Percentiles rank a stretch among this genome's conserved stretches.
Conservation (phyloP, 2,329 filamentous ascomycete genomes). For the Fusarium globosum region DNA sequence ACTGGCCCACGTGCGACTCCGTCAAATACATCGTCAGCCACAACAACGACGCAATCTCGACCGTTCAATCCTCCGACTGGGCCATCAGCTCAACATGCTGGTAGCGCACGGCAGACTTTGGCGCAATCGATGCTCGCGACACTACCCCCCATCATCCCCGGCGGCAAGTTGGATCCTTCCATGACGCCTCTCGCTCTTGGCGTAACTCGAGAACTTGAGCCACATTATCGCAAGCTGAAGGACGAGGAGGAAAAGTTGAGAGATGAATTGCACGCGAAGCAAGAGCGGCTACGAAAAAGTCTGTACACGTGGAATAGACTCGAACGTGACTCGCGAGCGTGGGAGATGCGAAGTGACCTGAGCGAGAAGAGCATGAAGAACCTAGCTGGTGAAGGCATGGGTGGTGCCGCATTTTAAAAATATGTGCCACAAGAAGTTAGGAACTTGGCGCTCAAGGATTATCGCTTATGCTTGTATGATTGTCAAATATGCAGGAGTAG, state of each 20-base stretch:
- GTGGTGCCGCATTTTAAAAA: conserved; percentile 64
- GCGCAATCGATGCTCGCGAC: conserved; percentile 64
- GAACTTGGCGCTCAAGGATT: conserved; percentile 18
- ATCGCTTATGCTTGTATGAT: conserved; percentile 12
- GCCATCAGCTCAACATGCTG: conserved; percentile 56
- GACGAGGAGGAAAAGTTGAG: conserved; percentile 69
- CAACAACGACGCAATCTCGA: conserved; percentile 55
- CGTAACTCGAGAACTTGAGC: conserved; percentile 64
- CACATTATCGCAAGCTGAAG: conserved; percentile 64
- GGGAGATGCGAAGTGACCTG: conserved; percentile 66
- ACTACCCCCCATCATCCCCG: conserved; percentile 63
- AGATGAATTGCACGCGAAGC: conserved; percentile 63
- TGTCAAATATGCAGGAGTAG: background rate
- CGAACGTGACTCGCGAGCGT: conserved; percentile 64
- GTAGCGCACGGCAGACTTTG: conserved; percentile 56
- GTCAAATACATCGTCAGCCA: conserved; percentile 49
- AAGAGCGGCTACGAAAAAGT: conserved; percentile 65
- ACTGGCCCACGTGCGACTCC: conserved; percentile 58
- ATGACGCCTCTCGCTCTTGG: conserved; percentile 58
- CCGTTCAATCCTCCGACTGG: conserved; percentile 70
- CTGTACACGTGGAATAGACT: conserved; percentile 65
- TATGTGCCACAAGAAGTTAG: background rate
- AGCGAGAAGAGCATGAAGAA: conserved; percentile 68
- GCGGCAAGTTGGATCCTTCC: conserved; percentile 64
- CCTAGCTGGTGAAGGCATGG: conserved; percentile 65